Percentiles rank a stretch among this genome's conserved stretches.
Evolutionary conservation across 208 protist genomes (phyloP).

Genomic region (Crithidia mellificae): DNA sequence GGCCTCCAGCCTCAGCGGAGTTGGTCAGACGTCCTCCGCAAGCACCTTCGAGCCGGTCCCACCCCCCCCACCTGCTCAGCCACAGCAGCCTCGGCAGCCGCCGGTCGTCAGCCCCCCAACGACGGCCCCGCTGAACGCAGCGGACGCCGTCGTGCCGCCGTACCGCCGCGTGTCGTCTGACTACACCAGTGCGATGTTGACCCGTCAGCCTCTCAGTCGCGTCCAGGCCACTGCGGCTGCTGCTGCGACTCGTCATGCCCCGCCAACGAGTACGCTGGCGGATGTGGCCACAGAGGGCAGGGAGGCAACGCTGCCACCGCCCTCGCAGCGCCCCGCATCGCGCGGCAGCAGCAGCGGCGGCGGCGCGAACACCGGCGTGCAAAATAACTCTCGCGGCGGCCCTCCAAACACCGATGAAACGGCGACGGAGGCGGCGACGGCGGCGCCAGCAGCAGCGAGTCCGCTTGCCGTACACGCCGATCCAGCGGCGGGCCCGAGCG

Average conservation of each 20-base stretch:
- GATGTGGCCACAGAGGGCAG: neutral
- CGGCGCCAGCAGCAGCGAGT: neutral
- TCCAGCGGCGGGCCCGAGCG: neutral
- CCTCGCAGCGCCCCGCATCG: slow-evolving; percentile 9
- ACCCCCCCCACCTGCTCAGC: slow-evolving; percentile 7
- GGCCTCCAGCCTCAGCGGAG: slow-evolving; percentile 15
- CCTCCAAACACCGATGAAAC: neutral
- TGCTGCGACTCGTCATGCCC: neutral
- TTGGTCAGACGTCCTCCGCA: slow-evolving; percentile 10
- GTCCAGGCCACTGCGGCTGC: no score
- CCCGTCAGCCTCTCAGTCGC: slow-evolving; percentile 23
- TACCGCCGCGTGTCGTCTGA: slow-evolving; percentile 35
- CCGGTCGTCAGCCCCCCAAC: slow-evolving; percentile 34
- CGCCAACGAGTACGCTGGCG: slow-evolving; percentile 11
- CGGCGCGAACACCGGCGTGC: neutral
- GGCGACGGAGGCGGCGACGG: neutral
- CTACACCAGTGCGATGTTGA: neutral
- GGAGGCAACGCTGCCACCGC: slow-evolving; percentile 25
- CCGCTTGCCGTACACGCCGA: neutral
- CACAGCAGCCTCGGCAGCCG: slow-evolving; percentile 23
- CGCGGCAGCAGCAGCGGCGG: neutral
- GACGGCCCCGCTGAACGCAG: slow-evolving; percentile 6
- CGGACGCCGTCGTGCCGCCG: slow-evolving; percentile 36
- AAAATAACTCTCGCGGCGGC: neutral
- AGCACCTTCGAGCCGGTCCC: slow-evolving; percentile 1